A percentile compares a stretch with the other conserved stretches of the same genome.
phyloP scores from a whole-genome alignment of 2,329 filamentous ascomycete species.

The Talaromyces amestolkiae region DNA sequence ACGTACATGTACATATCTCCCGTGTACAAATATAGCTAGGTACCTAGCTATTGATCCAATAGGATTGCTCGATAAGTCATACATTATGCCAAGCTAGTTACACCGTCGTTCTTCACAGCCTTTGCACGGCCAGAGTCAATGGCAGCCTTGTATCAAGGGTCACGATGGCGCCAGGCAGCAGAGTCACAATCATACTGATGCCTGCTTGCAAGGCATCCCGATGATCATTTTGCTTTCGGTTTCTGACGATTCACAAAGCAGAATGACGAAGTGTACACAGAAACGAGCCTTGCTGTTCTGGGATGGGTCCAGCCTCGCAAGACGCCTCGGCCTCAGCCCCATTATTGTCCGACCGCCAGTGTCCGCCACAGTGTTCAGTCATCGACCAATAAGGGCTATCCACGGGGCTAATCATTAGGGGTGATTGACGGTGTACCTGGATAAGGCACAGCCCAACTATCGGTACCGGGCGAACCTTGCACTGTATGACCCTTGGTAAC shows the following conservation, averaged over 20 bases:
- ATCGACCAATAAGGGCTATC: neutral
- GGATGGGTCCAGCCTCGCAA: slow-evolving; percentile 9
- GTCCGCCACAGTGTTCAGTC: neutral
- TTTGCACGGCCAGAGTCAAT: neutral
- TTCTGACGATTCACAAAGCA: neutral
- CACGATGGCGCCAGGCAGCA: neutral
- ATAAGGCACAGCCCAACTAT: neutral
- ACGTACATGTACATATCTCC: slow-evolving; percentile 11
- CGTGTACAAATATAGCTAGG: slow-evolving; percentile 3
- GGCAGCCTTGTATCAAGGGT: slow-evolving; percentile 1
- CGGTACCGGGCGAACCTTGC: neutral
- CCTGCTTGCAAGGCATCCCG: neutral
- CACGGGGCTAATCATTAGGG: neutral
- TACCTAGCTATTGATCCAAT: neutral
- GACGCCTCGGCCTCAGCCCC: slow-evolving; percentile 10
- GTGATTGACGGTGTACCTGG: slow-evolving; percentile 1
- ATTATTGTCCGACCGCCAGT: slow-evolving; percentile 11
- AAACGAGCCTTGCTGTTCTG: slow-evolving; percentile 1
- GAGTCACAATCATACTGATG: neutral
- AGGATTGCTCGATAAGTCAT: neutral
- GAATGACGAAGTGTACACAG: neutral
- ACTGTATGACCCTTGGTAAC: neutral
- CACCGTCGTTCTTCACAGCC: slow-evolving; percentile 8
- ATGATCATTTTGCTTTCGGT: neutral
- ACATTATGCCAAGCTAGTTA: slow-evolving; percentile 3